Percentiles rank a stretch among this genome's conserved stretches.
phyloP scores from a whole-genome alignment of 371 early-diverging fungal species.

The Basidiobolus meristosporus region DNA sequence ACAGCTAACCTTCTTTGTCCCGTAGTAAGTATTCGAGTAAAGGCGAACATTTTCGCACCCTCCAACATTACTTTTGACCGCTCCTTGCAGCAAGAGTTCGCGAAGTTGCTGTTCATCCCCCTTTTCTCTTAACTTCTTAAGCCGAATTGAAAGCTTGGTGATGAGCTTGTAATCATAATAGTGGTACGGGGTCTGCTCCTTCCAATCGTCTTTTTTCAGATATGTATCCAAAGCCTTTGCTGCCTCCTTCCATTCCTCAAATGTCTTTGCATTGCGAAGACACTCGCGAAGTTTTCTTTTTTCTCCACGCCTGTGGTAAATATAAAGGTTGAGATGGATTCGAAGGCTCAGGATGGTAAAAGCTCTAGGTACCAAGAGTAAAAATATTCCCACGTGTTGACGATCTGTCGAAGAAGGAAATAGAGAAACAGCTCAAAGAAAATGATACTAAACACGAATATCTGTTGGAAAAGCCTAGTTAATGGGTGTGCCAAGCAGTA shows the following conservation, averaged over 20 bases:
- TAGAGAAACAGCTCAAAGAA: slow-evolving; percentile 46
- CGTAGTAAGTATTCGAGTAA: slow-evolving; percentile 54
- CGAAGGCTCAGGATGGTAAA: neutral
- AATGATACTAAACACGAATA: slow-evolving; percentile 32
- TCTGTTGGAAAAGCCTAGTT: slow-evolving; percentile 10
- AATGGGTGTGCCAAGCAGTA: neutral
- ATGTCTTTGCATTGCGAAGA: slow-evolving; percentile 24
- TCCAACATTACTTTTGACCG: slow-evolving; percentile 58
- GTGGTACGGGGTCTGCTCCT: slow-evolving; percentile 26
- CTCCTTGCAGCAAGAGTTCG: slow-evolving; percentile 24
- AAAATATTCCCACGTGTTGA: slow-evolving; percentile 49
- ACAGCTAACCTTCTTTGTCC: slow-evolving; percentile 39
- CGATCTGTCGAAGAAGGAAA: slow-evolving; percentile 41
- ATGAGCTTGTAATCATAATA: slow-evolving; percentile 52
- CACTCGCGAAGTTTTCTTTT: slow-evolving; percentile 21
- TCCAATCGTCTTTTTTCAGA: slow-evolving; percentile 56
- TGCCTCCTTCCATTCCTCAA: slow-evolving; percentile 47
- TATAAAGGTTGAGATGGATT: neutral
- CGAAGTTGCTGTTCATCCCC: neutral
- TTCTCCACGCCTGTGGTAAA: slow-evolving; percentile 24
- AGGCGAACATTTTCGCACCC: slow-evolving; percentile 58
- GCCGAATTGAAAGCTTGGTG: slow-evolving; percentile 26
- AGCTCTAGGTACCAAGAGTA: slow-evolving; percentile 31
- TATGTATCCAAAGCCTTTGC: slow-evolving; percentile 50
- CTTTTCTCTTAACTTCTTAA: slow-evolving; percentile 5